Base-by-base conservation (phyloP, 805 yeast genomes). In the Monosporozyma unispora region DNA sequence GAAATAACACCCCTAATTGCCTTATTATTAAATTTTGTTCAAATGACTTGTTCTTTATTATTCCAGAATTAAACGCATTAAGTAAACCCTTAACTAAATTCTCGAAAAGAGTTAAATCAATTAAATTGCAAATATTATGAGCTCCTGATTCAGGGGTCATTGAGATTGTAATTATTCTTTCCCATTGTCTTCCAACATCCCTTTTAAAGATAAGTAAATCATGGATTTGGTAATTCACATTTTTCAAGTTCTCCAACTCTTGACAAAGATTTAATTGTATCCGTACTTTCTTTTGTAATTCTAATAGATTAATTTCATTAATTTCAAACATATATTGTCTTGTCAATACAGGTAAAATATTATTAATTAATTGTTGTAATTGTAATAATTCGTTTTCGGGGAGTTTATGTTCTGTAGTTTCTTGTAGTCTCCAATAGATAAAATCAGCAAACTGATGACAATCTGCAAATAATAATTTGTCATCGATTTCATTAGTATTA, bases 241-340 rank as follows among this genome's bases (percentile, higher is more conserved):
- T 4, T 4, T n/a, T n/a, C 22, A 47, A 40, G 29, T 23, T 23
- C 29, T 35, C n/a, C 14, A 45, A 35, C 7, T 6, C 12, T 25
- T 39, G 16, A 23, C 45, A 47, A 19, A 47, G 12, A 12, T 5
- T 18, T 22, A 47, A 33, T 28, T 49, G 51, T n/a, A 49, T 39
- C 14, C 21, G 28, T 5, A 48, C 35, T 21, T 16, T 48, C 8
- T 35, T 14, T 19, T 23, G 37, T 19, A 45, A 22, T 21, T 28
- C 12, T 3, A n/a, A 8, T 14, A 23, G 37, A 23, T 48, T 33
- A 21, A 38, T 12, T 10, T 23, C 23, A 10, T 38, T 44, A 6
- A 44, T 14, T 18, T 48, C 50, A 27, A 49, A 49, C 35, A 49
- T 23, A 18, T 27, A 40, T 10, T 39, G 21, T 27, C 41, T 45